Percentiles rank a stretch among this genome's conserved stretches.
Evolutionary conservation across 306 rosid genomes (phyloP).

Genomic region (Prunus kanzakura): DNA sequence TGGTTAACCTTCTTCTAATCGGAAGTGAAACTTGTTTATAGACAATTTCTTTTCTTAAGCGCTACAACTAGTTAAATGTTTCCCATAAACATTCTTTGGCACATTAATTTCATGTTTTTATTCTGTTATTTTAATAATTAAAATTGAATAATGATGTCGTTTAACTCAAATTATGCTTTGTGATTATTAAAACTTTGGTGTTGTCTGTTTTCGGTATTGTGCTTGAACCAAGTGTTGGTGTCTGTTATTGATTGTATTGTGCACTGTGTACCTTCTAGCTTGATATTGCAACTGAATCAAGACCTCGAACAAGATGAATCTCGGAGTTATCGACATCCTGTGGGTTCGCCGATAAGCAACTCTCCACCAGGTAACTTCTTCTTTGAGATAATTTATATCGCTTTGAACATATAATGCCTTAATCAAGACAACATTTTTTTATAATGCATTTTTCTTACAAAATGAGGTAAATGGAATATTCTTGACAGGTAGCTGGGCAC

Average conservation of each 20-base stretch:
- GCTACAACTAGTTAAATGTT: background rate
- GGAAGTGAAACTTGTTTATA: background rate
- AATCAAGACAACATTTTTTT: background rate
- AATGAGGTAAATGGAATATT: constrained; percentile 10
- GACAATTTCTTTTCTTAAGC: background rate
- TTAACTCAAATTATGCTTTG: background rate
- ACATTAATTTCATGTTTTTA: background rate
- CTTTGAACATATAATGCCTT: constrained; percentile 11
- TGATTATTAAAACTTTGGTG: background rate
- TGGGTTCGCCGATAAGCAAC: constrained; percentile 78
- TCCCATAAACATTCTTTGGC: constrained; percentile 4
- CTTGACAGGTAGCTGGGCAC: constrained; percentile 73
- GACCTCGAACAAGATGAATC: constrained; percentile 84
- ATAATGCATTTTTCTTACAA: constrained; percentile 4
- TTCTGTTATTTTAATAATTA: background rate
- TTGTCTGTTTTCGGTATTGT: background rate
- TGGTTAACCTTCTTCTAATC: too few relatives aligned
- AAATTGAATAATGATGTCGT: background rate
- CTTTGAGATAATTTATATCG: constrained; percentile 5
- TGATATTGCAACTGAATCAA: constrained; percentile 81
- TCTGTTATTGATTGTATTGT: constrained; percentile 6
- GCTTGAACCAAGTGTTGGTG: constrained; percentile 3
- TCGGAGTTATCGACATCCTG: constrained; percentile 53
- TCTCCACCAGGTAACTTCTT: constrained; percentile 78
- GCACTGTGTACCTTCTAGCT: constrained; percentile 38